Conservation (phyloP, 768 basidiomycete species). For the Suillus paluster region DNA sequence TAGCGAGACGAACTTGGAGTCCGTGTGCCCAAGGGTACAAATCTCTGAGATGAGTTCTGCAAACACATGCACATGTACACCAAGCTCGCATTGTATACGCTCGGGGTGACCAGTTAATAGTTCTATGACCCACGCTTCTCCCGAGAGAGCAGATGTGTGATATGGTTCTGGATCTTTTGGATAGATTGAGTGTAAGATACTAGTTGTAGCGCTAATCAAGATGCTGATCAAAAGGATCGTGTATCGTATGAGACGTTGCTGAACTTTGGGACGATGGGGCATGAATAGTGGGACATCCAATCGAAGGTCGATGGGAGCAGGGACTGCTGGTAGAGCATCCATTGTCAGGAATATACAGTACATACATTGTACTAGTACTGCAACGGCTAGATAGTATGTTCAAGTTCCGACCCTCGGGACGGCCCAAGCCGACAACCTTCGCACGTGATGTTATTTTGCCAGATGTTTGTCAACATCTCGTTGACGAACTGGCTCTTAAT, state of each 20-base stretch:
- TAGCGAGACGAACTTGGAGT: slow-evolving; percentile 27
- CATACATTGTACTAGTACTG: too few relatives aligned
- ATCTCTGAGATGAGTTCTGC: slow-evolving; percentile 28
- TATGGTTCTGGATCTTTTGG: neutral
- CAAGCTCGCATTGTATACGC: slow-evolving; percentile 24
- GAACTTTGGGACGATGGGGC: neutral
- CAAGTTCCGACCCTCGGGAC: too few relatives aligned
- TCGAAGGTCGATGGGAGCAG: too few relatives aligned
- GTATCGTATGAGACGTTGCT: too few relatives aligned
- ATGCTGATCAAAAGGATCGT: neutral
- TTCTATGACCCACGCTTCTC: slow-evolving; percentile 25
- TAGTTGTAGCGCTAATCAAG: neutral
- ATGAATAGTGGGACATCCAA: too few relatives aligned
- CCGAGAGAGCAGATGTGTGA: slow-evolving; percentile 26
- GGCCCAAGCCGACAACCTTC: too few relatives aligned
- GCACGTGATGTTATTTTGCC: neutral
- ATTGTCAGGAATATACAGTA: too few relatives aligned
- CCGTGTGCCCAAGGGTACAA: slow-evolving; percentile 17
- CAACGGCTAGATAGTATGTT: too few relatives aligned
- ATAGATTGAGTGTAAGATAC: neutral
- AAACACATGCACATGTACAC: slow-evolving; percentile 35
- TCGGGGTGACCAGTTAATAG: slow-evolving; percentile 24
- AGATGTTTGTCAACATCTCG: too few relatives aligned
- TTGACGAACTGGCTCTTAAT: too few relatives aligned
- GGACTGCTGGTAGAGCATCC: too few relatives aligned